Conservation (phyloP, 192 early-diverging fungal genomes). For the Entomortierella chlamydospora region DNA sequence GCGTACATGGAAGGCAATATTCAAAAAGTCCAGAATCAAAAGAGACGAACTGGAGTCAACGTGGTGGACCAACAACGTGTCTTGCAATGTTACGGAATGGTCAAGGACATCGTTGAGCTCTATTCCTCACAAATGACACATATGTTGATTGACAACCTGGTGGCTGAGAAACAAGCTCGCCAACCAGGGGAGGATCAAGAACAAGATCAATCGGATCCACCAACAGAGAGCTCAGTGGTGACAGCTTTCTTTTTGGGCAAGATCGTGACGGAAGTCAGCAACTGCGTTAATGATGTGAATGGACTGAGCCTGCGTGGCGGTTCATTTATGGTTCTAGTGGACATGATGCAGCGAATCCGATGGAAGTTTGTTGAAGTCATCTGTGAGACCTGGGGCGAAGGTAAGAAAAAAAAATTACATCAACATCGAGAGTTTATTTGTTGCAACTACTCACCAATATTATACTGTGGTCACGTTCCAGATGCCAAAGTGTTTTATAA, state of each 20-base stretch:
- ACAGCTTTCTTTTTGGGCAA: constrained; percentile 81
- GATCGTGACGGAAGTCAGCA: constrained; percentile 79
- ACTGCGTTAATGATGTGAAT: constrained; percentile 83
- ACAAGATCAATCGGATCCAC: constrained; percentile 30
- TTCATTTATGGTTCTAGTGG: constrained; percentile 73
- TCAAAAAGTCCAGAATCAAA: constrained; percentile 55
- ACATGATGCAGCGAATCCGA: constrained; percentile 79
- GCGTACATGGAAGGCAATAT: constrained; percentile 91
- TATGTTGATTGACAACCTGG: constrained; percentile 60
- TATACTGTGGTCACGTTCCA: constrained; percentile 78
- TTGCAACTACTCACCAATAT: constrained; percentile 78
- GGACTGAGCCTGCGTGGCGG: constrained; percentile 79
- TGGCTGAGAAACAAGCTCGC: constrained; percentile 45
- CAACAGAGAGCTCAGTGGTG: constrained; percentile 70
- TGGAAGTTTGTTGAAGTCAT: constrained; percentile 78
- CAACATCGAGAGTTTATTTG: constrained; percentile 51
- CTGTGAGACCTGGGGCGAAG: constrained; percentile 81
- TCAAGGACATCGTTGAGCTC: constrained; percentile 69
- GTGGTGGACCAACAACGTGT: constrained; percentile 71
- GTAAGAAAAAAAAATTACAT: constrained; percentile 54
- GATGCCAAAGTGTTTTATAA: constrained; percentile 78
- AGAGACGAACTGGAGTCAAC: constrained; percentile 49
- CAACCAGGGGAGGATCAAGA: not conserved
- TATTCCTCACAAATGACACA: constrained; percentile 68
- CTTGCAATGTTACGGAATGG: constrained; percentile 73